A percentile compares a stretch with the other conserved stretches of the same genome.
Evolutionary conservation across 169 alveolate species (phyloP).

Genomic region (Fabrea salina): DNA sequence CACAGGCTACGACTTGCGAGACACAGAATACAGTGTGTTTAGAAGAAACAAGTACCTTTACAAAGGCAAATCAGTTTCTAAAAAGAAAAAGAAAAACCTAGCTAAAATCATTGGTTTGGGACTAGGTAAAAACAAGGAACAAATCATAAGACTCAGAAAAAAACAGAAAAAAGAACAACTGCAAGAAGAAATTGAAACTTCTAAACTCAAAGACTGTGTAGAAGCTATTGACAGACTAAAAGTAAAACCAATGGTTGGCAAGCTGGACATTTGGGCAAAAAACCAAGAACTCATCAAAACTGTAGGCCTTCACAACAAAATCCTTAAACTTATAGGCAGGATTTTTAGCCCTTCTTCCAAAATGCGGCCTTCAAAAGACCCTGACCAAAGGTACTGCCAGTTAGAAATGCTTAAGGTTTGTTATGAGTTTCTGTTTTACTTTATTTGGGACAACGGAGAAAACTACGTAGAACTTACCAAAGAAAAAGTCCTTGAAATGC

Average conservation of each 20-base stretch:
- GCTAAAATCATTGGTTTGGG: not conserved
- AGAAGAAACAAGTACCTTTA: not conserved
- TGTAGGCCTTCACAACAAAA: not conserved
- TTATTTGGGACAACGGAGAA: not conserved
- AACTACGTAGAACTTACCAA: not conserved
- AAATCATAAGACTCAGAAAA: not conserved
- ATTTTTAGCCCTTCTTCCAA: not conserved
- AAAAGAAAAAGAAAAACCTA: not conserved
- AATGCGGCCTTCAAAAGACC: not conserved
- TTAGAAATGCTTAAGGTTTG: not conserved
- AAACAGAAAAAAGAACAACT: no score
- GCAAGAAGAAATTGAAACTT: no score
- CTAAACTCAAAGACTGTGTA: not conserved
- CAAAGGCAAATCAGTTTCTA: not conserved
- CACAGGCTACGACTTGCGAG: not conserved
- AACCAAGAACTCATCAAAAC: not conserved
- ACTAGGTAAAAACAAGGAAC: not conserved
- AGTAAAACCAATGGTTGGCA: not conserved
- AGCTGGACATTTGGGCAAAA: not conserved
- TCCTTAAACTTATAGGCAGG: not conserved
- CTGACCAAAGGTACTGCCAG: not conserved
- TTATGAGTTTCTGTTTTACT: not conserved
- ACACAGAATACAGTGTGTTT: not conserved
- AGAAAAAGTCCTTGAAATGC: not conserved
- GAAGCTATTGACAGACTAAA: not conserved